phyloP scores from a whole-genome alignment of 805 yeast genomes.

The Yamadazyma phyllophila region DNA sequence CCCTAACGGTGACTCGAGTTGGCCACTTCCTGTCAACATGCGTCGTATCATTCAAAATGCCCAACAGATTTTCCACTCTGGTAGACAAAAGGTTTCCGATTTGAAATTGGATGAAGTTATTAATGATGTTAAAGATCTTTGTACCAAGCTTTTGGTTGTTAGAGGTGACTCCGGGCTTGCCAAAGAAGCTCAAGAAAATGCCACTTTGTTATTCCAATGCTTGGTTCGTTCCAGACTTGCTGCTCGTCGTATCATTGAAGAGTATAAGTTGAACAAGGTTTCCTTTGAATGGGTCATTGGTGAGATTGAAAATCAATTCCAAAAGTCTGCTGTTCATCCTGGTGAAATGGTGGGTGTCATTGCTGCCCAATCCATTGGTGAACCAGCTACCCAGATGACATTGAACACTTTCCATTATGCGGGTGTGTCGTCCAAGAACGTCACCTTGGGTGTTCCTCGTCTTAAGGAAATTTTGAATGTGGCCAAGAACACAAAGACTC shows the following conservation, averaged over 20 bases:
- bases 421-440: constrained; percentile 95
- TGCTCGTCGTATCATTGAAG: constrained; percentile 86
- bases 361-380: constrained; percentile 98
- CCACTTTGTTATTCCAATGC: constrained; percentile 86
- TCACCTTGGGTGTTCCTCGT: constrained; percentile 96
- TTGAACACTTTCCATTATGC: constrained; percentile 97
- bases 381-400: constrained; percentile 98
- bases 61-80: constrained; percentile 94
- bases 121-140: constrained; percentile 63
- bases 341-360: constrained; percentile 99
- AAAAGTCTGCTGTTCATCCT: constrained; percentile 87
- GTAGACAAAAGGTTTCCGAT: constrained; percentile 86
- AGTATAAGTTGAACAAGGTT: constrained; percentile 74
- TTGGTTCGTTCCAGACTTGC: constrained; percentile 90
- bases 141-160: constrained; percentile 66
- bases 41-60: constrained; percentile 97
- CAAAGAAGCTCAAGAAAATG: constrained; percentile 87
- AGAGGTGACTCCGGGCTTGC: constrained; percentile 77
- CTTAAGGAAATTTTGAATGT: constrained; percentile 96
- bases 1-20: constrained; percentile 88
- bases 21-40: constrained; percentile 97
- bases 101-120: constrained; percentile 82
- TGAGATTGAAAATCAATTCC: constrained; percentile 90
- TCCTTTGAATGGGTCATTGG: constrained; percentile 97
- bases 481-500: constrained; percentile 98